Conservation (phyloP, 805 yeast species). For the Pichia scutulata region DNA sequence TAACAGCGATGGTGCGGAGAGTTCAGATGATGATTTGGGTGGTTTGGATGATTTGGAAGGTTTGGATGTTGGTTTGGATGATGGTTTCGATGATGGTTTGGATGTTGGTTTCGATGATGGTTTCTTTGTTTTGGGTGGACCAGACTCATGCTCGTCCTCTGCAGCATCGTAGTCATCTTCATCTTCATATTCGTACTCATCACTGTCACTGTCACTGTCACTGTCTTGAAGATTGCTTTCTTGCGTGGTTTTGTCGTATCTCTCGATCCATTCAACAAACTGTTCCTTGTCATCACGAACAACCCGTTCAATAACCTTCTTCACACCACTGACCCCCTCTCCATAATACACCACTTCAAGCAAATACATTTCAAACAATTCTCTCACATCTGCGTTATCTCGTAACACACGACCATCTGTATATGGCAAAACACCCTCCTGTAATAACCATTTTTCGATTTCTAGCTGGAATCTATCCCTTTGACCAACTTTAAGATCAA, state of each 20-base stretch:
- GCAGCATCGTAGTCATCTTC: neutral
- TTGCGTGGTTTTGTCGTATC: neutral
- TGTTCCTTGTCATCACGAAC: neutral
- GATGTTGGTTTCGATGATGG: neutral
- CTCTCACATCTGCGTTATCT: neutral
- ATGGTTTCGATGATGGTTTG: neutral
- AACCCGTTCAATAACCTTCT: neutral
- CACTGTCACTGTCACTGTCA: neutral
- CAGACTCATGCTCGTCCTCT: neutral
- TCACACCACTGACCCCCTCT: neutral
- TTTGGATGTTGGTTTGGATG: neutral
- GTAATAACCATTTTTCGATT: neutral
- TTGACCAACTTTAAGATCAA: neutral
- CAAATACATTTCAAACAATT: neutral
- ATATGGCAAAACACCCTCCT: neutral
- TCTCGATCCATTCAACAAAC: neutral
- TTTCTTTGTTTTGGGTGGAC: neutral
- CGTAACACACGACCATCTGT: neutral
- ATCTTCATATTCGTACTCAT: neutral
- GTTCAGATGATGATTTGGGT: neutral
- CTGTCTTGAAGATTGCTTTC: neutral
- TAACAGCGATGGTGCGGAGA: neutral
- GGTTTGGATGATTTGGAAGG: neutral
- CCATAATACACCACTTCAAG: neutral
- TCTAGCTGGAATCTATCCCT: neutral